These are phyloP conservation scores for Fusarium scirpi DNA, from an alignment of 2,329 filamentous ascomycete genomes.

Conservation along the genomic window DNA sequence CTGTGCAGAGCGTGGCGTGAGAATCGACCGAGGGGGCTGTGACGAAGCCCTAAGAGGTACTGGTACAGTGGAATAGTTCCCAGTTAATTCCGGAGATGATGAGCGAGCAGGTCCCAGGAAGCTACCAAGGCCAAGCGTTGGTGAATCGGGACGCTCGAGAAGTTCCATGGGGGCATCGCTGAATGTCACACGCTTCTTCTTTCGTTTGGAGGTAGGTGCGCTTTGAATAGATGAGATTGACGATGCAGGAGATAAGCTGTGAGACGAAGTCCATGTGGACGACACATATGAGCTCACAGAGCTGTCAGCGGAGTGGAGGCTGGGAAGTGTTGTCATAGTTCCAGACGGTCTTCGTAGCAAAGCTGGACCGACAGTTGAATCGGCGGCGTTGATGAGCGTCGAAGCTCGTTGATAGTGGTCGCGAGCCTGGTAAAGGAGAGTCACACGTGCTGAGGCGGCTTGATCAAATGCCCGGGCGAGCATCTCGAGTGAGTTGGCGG, in stretches of 20 bases:
- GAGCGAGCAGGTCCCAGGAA: slow-evolving; percentile 47
- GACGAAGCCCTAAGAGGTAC: slow-evolving; percentile 21
- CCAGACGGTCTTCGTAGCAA: slow-evolving; percentile 55
- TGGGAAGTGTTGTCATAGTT: slow-evolving; percentile 50
- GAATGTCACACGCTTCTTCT: slow-evolving; percentile 58
- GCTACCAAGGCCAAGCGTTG: slow-evolving; percentile 68
- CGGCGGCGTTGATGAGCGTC: slow-evolving; percentile 60
- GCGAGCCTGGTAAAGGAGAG: slow-evolving; percentile 64
- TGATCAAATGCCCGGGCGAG: slow-evolving; percentile 63
- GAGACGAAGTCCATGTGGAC: slow-evolving; percentile 40
- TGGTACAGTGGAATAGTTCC: slow-evolving; percentile 4
- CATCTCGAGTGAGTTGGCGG: slow-evolving; percentile 70
- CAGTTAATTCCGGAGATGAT: slow-evolving; percentile 41
- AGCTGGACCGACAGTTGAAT: slow-evolving; percentile 57
- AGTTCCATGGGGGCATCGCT: slow-evolving; percentile 55
- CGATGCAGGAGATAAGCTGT: slow-evolving; percentile 41
- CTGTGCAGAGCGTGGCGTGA: slow-evolving; percentile 27
- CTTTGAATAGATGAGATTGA: slow-evolving; percentile 58
- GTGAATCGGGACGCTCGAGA: slow-evolving; percentile 68
- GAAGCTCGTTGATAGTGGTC: slow-evolving; percentile 64
- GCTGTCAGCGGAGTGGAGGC: slow-evolving; percentile 57
- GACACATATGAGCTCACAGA: slow-evolving; percentile 58
- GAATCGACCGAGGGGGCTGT: slow-evolving; percentile 36
- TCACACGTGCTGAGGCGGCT: slow-evolving; percentile 60
- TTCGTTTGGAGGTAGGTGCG: slow-evolving; percentile 44